Percentiles rank a stretch among this genome's conserved stretches.
These are phyloP conservation scores for Fusarium bactridioides DNA, from an alignment of 2,329 filamentous ascomycete genomes.

Conservation along the genomic window DNA sequence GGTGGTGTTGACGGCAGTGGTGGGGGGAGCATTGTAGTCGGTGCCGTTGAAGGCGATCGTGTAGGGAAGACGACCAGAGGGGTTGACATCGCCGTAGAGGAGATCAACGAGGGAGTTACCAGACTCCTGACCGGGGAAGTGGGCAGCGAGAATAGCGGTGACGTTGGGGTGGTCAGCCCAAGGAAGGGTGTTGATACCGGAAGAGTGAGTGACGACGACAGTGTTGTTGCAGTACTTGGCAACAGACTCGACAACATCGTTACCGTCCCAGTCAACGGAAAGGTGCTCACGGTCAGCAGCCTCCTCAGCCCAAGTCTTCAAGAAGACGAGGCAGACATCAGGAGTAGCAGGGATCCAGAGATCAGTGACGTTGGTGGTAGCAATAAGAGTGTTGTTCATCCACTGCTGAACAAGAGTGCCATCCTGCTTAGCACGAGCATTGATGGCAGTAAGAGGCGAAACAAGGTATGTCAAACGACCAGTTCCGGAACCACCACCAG, in stretches of 20 bases:
- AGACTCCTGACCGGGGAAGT: constrained; percentile 76
- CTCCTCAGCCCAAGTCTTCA: constrained; percentile 74
- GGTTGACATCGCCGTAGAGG: constrained; percentile 72
- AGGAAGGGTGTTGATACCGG: constrained; percentile 71
- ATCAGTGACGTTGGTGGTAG: constrained; percentile 49
- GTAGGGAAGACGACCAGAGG: constrained; percentile 75
- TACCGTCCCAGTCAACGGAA: constrained; percentile 65
- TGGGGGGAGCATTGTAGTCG: constrained; percentile 54
- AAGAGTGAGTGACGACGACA: constrained; percentile 73
- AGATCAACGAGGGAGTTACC: constrained; percentile 72
- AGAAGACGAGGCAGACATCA: constrained; percentile 72
- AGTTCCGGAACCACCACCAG: constrained; percentile 62
- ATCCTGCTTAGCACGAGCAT: constrained; percentile 56
- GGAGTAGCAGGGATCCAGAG: constrained; percentile 60
- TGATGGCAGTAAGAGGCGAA: constrained; percentile 50
- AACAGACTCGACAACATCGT: constrained; percentile 68
- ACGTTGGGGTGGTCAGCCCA: constrained; percentile 74
- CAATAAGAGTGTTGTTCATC: constrained; percentile 56
- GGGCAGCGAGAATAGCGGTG: constrained; percentile 72
- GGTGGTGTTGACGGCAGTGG: constrained; percentile 48
- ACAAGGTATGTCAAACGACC: constrained; percentile 51
- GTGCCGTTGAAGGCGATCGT: constrained; percentile 69
- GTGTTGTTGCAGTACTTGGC: constrained; percentile 70
- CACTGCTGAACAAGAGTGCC: constrained; percentile 56
- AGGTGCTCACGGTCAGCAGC: constrained; percentile 63